phyloP scores from a whole-genome alignment of 257 asterid genomes.

The Solanum sitiens region DNA sequence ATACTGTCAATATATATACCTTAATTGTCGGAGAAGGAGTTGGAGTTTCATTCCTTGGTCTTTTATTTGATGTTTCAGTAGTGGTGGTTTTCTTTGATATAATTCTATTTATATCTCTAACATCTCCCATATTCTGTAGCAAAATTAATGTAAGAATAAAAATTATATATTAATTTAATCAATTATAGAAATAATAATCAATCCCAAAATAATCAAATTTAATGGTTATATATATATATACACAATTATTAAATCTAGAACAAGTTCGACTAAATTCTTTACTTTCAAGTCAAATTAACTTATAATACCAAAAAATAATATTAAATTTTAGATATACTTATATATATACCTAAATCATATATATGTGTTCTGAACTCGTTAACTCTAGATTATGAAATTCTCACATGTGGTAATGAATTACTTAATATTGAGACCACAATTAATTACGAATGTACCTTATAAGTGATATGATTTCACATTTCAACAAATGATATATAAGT shows the following conservation, averaged over 20 bases:
- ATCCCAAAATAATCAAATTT: not conserved
- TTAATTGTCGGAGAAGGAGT: conserved; percentile 57
- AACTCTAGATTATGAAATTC: not conserved
- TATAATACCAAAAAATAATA: not conserved
- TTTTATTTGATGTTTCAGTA: conserved; percentile 39
- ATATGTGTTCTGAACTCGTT: not conserved
- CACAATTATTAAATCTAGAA: not conserved
- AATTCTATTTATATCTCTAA: conserved; percentile 15
- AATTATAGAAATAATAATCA: not conserved
- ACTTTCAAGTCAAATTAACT: not conserved
- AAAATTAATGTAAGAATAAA: not conserved
- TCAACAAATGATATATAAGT: not conserved
- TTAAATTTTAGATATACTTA: not conserved
- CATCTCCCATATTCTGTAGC: conserved; percentile 21
- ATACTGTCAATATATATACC: conserved; percentile 13
- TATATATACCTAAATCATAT: not conserved
- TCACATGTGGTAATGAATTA: not conserved
- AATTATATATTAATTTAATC: not conserved
- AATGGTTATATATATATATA: not conserved
- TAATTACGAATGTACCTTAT: not conserved
- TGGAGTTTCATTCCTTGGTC: conserved; percentile 48
- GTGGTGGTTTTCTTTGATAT: conserved; percentile 23
- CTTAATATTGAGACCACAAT: not conserved
- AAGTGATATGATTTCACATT: not conserved
- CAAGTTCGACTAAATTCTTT: not conserved